Evolutionary conservation across 441 rosid species (phyloP), one percentile per base, ranked within the genome.

Genomic region (Populus hybrid): DNA sequence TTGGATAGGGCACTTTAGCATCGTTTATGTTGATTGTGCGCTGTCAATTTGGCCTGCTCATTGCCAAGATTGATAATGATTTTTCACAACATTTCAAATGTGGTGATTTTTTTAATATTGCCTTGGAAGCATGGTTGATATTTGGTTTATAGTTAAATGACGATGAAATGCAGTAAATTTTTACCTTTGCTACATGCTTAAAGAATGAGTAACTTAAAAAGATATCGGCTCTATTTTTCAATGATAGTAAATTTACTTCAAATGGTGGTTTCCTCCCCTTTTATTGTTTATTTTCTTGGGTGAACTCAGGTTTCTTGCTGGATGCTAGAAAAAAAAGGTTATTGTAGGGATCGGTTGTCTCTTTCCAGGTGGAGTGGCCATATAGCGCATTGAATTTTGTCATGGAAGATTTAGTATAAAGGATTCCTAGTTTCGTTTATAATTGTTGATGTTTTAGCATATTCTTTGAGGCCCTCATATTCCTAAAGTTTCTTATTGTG

Each of bases 311-410:
- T 81, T 77, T 78, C 57, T 24, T 63, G 78, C 82, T 35, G 85
- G 84, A 81, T 79, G 81, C 75, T 79, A 75, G 81, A 32, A 80
- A 80, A 69, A 69, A 69, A 81, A 72, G 74, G 77, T 76, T 78
- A 77, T 66, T 76, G 23, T 69, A 69, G 83, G 76, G 85, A 77
- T 80, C 74, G 70, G 64, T 81, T 76, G 84, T 82, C 83, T 38
- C 65, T 78, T 78, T 63, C 78, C 81, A 3, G 81, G 81, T 73
- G 84, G 77, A 77, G 79, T 79, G 83, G 84, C 65, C 32, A 26
- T 77, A 64, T 73, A 74, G 88, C 57, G 57, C 80, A 64, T 73
- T 78, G 84, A 82, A 65, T 87, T 83, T 81, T 84, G 79, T 75
- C 76, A 23, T 77, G 81, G 84, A 81, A 71, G 70, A 57, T 79